phyloP scores from a whole-genome alignment of 805 yeast genomes.

The Teunomyces aglyptinius region DNA sequence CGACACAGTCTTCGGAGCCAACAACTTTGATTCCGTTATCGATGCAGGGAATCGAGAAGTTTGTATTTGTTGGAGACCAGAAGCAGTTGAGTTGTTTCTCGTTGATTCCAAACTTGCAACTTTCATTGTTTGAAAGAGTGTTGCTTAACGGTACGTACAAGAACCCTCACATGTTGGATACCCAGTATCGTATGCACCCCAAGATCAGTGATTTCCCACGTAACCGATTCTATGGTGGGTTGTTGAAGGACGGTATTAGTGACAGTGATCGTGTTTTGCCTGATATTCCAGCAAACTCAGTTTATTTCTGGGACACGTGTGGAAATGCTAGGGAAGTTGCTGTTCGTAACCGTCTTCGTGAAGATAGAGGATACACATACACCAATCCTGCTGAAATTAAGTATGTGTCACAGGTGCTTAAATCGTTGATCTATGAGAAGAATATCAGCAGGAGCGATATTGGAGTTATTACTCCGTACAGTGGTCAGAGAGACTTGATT shows the following conservation, averaged over 20 bases:
- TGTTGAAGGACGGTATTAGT: conserved; percentile 58
- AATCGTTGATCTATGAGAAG: conserved; percentile 53
- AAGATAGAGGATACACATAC: conserved; percentile 57
- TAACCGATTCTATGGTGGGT: conserved; percentile 47
- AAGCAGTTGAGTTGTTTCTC: conserved; percentile 72
- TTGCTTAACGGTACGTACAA: conserved; percentile 58
- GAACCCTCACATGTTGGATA: conserved; percentile 65
- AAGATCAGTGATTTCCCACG: conserved; percentile 58
- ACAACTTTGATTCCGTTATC: conserved; percentile 68
- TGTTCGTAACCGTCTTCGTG: conserved; percentile 47
- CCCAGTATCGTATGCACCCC: conserved; percentile 71
- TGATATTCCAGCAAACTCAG: conserved; percentile 49
- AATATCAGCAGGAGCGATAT: conserved; percentile 49
- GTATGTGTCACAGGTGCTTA: conserved; percentile 46
- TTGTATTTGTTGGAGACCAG: conserved; percentile 75
- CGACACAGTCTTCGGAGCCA: conserved; percentile 76
- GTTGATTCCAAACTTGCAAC: conserved; percentile 61
- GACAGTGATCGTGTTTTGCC: conserved; percentile 47
- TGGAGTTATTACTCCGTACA: conserved; percentile 73
- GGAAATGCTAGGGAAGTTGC: conserved; percentile 47
- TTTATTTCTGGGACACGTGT: conserved; percentile 60
- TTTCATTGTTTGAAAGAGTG: conserved; percentile 68
- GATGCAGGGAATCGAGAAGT: conserved; percentile 62
- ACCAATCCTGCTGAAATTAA: conserved; percentile 54
- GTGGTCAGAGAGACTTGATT: conserved; percentile 67